Percentiles rank a stretch among this genome's conserved stretches.
phyloP scores from a whole-genome alignment of 495 filamentous ascomycete species.

The Halenospora varia region DNA sequence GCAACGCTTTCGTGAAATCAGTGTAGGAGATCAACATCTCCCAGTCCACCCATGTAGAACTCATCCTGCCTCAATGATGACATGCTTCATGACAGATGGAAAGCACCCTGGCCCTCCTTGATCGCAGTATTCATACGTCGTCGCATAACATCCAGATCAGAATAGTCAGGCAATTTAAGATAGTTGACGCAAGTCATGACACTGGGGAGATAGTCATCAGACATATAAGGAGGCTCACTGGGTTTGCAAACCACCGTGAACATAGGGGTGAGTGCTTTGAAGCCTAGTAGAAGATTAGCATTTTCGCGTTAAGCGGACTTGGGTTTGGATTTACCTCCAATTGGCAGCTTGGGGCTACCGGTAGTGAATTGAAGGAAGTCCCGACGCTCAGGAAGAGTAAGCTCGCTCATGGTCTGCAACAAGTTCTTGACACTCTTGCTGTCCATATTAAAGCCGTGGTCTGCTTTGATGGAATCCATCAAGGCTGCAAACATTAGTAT shows the following conservation, averaged over 20 bases:
- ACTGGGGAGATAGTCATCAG: slow-evolving; percentile 95
- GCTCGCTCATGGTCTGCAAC: slow-evolving; percentile 92
- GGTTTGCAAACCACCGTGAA: slow-evolving; percentile 99
- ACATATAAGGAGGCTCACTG: slow-evolving; percentile 88
- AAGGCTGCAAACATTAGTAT: slow-evolving; percentile 52
- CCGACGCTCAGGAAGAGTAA: slow-evolving; percentile 68
- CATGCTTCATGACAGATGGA: slow-evolving; percentile 79
- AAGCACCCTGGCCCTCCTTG: slow-evolving; percentile 96
- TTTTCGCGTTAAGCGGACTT: neutral
- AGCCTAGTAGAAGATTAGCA: slow-evolving; percentile 55
- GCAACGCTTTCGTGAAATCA: slow-evolving; percentile 13
- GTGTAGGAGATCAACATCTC: slow-evolving; percentile 2
- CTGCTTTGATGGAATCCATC: slow-evolving; percentile 99
- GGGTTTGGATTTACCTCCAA: slow-evolving; percentile 69
- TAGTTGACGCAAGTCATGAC: slow-evolving; percentile 99
- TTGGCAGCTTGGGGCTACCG: slow-evolving; percentile 96
- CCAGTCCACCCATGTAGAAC: slow-evolving; percentile 9
- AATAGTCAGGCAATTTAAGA: slow-evolving; percentile 97
- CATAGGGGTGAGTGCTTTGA: slow-evolving; percentile 94
- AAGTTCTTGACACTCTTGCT: slow-evolving; percentile 94
- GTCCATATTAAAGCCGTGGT: slow-evolving; percentile 99
- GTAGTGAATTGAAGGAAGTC: slow-evolving; percentile 99
- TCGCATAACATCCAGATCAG: slow-evolving; percentile 67
- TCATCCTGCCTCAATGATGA: slow-evolving; percentile 4
- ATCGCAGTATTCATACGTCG: slow-evolving; percentile 79